phyloP scores from a whole-genome alignment of 73 alveolate genomes.

The Paramecium pentaurelia region DNA sequence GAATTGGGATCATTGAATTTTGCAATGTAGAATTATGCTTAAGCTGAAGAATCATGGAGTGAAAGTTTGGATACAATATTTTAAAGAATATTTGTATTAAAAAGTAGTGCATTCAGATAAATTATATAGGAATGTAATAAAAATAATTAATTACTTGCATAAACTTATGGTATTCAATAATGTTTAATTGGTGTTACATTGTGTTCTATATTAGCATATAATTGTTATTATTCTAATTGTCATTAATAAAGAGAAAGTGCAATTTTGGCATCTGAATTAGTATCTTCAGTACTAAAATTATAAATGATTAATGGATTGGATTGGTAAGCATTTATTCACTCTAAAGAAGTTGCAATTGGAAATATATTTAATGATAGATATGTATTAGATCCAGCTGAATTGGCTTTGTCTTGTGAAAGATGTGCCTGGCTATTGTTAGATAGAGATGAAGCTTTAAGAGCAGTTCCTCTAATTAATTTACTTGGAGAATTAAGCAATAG shows the following conservation, averaged over 20 bases:
- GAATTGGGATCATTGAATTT: conserved; percentile 85
- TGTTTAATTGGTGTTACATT: conserved; percentile 57
- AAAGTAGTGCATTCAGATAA: conserved; percentile 76
- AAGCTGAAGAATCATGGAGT: conserved; percentile 91
- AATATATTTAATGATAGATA: conserved; percentile 80
- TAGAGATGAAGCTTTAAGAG: conserved; percentile 80
- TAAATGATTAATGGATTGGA: conserved; percentile 37
- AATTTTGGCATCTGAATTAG: conserved; percentile 49
- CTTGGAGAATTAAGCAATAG: conserved; percentile 88
- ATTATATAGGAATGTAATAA: conserved; percentile 59
- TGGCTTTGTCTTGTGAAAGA: conserved; percentile 78
- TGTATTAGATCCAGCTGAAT: conserved; percentile 82
- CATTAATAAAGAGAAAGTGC: conserved; percentile 47
- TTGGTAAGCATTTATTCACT: conserved; percentile 22
- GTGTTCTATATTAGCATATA: conserved; percentile 30
- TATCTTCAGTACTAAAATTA: conserved; percentile 8
- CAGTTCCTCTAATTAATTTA: conserved; percentile 84
- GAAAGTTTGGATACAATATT: conserved; percentile 94
- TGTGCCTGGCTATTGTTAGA: conserved; percentile 83
- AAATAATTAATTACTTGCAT: conserved; percentile 53
- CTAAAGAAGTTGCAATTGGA: conserved; percentile 20
- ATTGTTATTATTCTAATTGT: conserved; percentile 26
- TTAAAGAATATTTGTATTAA: conserved; percentile 78
- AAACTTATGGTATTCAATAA: conserved; percentile 66
- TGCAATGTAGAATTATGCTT: conserved; percentile 74